phyloP scores from a whole-genome alignment of 2,329 filamentous ascomycete species.

The Fusarium stilboides region DNA sequence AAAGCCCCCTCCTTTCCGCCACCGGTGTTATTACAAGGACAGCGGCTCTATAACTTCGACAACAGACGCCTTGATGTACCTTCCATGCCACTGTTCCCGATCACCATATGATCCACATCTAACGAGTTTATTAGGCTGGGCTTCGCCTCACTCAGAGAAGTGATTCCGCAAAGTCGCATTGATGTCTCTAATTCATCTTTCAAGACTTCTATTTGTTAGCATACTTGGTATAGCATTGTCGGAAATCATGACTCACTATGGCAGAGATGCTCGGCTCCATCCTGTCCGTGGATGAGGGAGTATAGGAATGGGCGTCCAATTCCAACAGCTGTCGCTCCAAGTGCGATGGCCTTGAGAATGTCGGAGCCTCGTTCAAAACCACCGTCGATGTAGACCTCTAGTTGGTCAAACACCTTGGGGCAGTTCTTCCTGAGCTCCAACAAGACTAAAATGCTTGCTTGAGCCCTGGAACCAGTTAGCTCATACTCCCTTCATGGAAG shows the following conservation, averaged over 20 bases:
- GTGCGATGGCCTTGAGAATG: conserved; percentile 67
- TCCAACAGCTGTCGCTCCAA: conserved; percentile 68
- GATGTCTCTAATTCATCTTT: conserved; percentile 53
- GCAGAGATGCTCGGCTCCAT: conserved; percentile 68
- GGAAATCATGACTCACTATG: conserved; percentile 61
- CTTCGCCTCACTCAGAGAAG: conserved; percentile 47
- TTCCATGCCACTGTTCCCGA: neutral
- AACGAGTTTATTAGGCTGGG: conserved; percentile 51
- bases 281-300: conserved; percentile 67
- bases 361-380: conserved; percentile 68
- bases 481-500: accelerated
- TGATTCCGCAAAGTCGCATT: conserved; percentile 51
- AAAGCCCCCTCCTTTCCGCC: neutral
- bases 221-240: accelerated
- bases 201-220: conserved; percentile 30
- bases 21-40: neutral
- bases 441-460: conserved; percentile 64
- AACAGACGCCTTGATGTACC: neutral
- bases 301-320: conserved; percentile 68
- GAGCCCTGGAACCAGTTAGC: conserved; percentile 45
- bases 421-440: conserved; percentile 65
- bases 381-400: conserved; percentile 69
- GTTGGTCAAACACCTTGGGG: conserved; percentile 63
- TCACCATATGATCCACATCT: conserved; percentile 52
- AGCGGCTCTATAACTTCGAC: conserved; percentile 33